A percentile compares a stretch with the other conserved stretches of the same genome.
Conservation (phyloP, 1,284 basidiomycete species). For the Takashimella tepidaria region DNA sequence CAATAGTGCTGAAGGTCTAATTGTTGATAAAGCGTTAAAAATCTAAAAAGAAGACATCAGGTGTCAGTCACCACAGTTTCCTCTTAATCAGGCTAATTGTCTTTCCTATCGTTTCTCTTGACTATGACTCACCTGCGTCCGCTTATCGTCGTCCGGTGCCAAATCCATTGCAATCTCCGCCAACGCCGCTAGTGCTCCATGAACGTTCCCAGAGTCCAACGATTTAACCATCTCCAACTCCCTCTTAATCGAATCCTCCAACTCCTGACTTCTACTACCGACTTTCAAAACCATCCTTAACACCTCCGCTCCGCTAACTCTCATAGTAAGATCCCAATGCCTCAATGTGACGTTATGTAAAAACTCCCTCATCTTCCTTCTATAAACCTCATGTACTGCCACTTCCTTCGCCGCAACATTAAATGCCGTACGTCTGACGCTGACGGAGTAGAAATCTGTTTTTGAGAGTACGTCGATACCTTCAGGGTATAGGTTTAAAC, state of each 20-base stretch:
- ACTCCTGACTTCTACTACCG: conserved; percentile 27
- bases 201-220: conserved; percentile 66
- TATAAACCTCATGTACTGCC: conserved; percentile 68
- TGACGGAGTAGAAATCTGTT: conserved; percentile 93
- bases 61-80: neutral
- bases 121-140: conserved; percentile 5
- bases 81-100: too few species aligned
- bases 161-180: conserved; percentile 58
- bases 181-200: conserved; percentile 74
- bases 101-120: too few species aligned
- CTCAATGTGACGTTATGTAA: conserved; percentile 67
- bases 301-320: conserved; percentile 72
- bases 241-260: conserved; percentile 27
- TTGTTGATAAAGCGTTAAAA: conserved; percentile 51
- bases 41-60: neutral
- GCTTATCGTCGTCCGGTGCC: conserved; percentile 7
- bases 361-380: conserved; percentile 65
- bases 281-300: conserved; percentile 63
- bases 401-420: conserved; percentile 76
- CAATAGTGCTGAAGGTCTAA: conserved; percentile 57
- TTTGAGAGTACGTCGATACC: conserved; percentile 88
- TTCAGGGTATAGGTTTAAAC: conserved; percentile 80
- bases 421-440: conserved; percentile 78
- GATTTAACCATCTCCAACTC: conserved; percentile 55
- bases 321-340: conserved; percentile 86